Conservation (phyloP, 306 rosid species). For the Vigna mungo region DNA sequence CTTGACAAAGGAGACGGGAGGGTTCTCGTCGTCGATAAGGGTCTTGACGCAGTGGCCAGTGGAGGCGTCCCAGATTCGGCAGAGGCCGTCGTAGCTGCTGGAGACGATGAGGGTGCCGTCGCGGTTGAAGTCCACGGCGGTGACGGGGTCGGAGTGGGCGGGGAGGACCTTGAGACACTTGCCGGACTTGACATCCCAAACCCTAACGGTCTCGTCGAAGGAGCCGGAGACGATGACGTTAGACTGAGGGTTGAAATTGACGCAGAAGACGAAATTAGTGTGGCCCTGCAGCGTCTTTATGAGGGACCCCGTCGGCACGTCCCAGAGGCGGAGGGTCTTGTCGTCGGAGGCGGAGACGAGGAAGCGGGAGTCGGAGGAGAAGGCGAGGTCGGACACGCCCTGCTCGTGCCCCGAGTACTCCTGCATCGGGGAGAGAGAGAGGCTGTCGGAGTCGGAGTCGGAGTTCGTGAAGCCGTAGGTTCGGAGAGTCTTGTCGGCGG, state of each 20-base stretch:
- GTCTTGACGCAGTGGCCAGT: constrained; percentile 97
- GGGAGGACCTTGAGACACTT: constrained; percentile 91
- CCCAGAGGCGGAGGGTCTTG: constrained; percentile 94
- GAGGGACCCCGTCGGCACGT: constrained; percentile 72
- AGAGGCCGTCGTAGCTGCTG: constrained; percentile 94
- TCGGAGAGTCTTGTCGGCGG: constrained; percentile 94
- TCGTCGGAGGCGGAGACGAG: constrained; percentile 96
- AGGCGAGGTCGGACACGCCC: constrained; percentile 92
- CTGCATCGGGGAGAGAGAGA: constrained; percentile 67
- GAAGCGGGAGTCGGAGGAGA: constrained; percentile 85
- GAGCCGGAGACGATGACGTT: constrained; percentile 94
- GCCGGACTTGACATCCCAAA: constrained; percentile 92
- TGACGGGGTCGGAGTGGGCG: constrained; percentile 94
- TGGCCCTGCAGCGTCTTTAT: constrained; percentile 87
- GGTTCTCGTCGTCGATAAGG: constrained; percentile 90
- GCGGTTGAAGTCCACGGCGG: constrained; percentile 91
- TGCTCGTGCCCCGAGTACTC: constrained; percentile 82
- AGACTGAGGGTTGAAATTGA: constrained; percentile 87
- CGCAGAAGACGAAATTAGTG: constrained; percentile 92
- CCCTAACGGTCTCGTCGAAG: constrained; percentile 93
- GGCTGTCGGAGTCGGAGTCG: constrained; percentile 54
- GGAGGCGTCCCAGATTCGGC: constrained; percentile 87
- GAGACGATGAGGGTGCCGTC: constrained; percentile 94
- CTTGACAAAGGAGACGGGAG: constrained; percentile 92
- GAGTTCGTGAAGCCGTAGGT: constrained; percentile 64